phyloP scores from a whole-genome alignment of 2,329 filamentous ascomycete genomes.

The Diplodia intermedia region DNA sequence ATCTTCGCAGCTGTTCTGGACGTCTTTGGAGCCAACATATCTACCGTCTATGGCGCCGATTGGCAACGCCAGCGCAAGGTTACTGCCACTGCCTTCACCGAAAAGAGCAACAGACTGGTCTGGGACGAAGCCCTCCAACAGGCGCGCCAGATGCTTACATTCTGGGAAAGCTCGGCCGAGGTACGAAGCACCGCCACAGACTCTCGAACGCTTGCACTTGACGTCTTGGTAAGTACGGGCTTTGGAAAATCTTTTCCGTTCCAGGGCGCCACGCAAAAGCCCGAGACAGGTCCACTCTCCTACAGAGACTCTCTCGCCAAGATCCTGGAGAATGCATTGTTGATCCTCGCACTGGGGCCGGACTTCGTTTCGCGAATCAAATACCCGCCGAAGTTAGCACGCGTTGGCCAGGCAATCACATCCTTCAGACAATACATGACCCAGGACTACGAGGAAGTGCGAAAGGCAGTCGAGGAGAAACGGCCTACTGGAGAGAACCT shows the following conservation, averaged over 20 bases:
- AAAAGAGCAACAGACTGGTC: constrained; percentile 51
- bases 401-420: constrained; percentile 31
- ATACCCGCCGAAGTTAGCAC: constrained; percentile 10
- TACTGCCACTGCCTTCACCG: constrained; percentile 53
- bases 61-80: constrained; percentile 56
- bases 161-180: neutral
- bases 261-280: neutral
- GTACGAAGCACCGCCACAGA: constrained; percentile 3
- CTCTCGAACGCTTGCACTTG: constrained; percentile 13
- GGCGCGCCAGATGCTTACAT: constrained; percentile 4
- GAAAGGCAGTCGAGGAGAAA: neutral
- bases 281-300: neutral
- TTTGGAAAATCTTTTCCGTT: constrained; percentile 25
- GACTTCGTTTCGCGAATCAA: constrained; percentile 6
- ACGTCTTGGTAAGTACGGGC: constrained; percentile 9
- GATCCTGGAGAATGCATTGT: constrained; percentile 27
- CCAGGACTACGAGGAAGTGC: constrained; percentile 28
- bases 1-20: constrained; percentile 35
- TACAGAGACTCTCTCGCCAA: constrained; percentile 4
- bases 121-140: constrained; percentile 11
- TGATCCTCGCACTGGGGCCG: constrained; percentile 32
- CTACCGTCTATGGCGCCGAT: constrained; percentile 39
- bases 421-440: constrained; percentile 35
- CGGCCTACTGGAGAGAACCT: constrained; percentile 20
- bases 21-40: constrained; percentile 46